These are phyloP conservation scores for Mortierella polycephala DNA, from an alignment of 371 early-diverging fungal genomes.

Conservation along the genomic window DNA sequence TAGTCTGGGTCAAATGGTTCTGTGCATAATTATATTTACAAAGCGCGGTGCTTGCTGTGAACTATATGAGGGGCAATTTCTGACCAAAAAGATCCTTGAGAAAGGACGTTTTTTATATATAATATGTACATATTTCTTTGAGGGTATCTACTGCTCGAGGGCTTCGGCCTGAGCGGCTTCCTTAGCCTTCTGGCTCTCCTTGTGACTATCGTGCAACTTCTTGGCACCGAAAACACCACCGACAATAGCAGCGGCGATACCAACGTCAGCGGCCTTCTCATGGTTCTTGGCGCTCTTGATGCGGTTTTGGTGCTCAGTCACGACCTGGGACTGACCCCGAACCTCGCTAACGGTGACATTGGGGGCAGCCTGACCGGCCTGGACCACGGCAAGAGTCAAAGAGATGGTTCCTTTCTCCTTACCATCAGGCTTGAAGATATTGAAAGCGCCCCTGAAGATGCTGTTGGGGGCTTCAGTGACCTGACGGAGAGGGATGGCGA, in stretches of 20 bases:
- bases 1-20: no score
- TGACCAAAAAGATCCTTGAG: neutral
- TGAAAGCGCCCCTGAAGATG: conserved; percentile 57
- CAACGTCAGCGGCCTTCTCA: conserved; percentile 58
- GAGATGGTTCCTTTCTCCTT: conserved; percentile 60
- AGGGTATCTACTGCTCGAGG: neutral
- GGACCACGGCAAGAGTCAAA: conserved; percentile 29
- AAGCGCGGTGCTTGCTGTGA: neutral
- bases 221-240: conserved; percentile 49
- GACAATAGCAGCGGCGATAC: conserved; percentile 56
- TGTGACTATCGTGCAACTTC: neutral
- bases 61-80: neutral
- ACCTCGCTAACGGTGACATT: conserved; percentile 6
- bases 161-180: conserved; percentile 4
- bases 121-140: neutral
- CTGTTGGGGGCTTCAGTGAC: conserved; percentile 57
- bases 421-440: conserved; percentile 57
- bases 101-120: neutral
- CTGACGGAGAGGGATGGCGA: conserved; percentile 65
- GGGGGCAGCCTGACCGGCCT: conserved; percentile 12
- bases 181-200: conserved; percentile 12
- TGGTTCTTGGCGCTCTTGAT: conserved; percentile 58
- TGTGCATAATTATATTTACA: neutral
- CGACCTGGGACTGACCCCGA: conserved; percentile 57
- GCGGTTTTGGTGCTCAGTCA: conserved; percentile 57